Percentiles rank a stretch among this genome's conserved stretches.
Conservation (phyloP, 177 flowering plant species). For the Vitis hybrid region DNA sequence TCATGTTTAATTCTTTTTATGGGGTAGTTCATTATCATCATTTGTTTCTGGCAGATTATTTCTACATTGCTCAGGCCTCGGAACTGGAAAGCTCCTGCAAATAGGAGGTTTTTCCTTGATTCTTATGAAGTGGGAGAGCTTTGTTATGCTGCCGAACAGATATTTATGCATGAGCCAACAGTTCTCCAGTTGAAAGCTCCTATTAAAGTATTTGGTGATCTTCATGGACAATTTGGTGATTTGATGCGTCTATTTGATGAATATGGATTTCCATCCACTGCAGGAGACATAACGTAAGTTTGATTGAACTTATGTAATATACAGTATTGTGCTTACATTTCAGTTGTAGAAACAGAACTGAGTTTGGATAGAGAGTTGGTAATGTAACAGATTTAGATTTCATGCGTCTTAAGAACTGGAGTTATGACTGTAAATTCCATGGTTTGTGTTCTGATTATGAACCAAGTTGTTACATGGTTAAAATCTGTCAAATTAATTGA, state of each 20-base stretch:
- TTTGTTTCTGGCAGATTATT: constrained; percentile 61
- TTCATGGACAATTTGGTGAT: constrained; percentile 99
- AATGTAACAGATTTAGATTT: not conserved
- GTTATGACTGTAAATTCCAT: not conserved
- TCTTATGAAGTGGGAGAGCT: constrained; percentile 99
- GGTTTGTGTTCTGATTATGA: not conserved
- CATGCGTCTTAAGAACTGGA: not conserved
- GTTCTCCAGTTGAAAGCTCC: constrained; percentile 98
- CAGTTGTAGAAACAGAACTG: not conserved
- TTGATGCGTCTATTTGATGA: constrained; percentile 97
- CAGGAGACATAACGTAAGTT: constrained; percentile 96
- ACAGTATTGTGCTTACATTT: not conserved
- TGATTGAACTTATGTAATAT: not conserved
- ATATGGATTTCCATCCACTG: constrained; percentile 96
- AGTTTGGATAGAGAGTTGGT: not conserved
- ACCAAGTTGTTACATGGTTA: too few relatives aligned
- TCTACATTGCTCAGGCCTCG: constrained; percentile 86
- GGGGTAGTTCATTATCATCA: constrained; percentile 9
- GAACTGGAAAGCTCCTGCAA: constrained; percentile 89
- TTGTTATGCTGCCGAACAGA: constrained; percentile 97
- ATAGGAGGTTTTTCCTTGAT: constrained; percentile 89
- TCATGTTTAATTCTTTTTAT: not conserved
- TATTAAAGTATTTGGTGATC: constrained; percentile 96
- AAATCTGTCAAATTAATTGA: too few relatives aligned
- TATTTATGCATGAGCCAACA: constrained; percentile 93